Evolutionary conservation across 116 monocot species (phyloP).

Genomic region (Dioscorea cayenensis): DNA sequence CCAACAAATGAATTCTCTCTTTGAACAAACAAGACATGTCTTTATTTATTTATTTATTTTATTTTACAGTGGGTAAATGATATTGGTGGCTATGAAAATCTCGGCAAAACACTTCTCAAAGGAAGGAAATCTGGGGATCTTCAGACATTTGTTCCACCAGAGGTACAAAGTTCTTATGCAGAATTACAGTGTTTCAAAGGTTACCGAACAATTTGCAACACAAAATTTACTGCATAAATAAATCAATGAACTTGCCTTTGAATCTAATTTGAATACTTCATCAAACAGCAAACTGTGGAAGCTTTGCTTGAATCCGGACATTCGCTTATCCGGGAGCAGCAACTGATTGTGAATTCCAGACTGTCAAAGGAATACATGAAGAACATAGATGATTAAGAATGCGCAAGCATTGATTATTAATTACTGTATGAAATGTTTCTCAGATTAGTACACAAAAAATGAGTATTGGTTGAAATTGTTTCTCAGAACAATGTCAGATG

Average conservation of each 20-base stretch:
- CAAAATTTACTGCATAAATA: no score
- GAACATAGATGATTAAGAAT: slow-evolving; percentile 50
- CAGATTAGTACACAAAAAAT: no score
- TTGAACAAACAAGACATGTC: neutral
- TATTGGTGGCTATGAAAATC: slow-evolving; percentile 71
- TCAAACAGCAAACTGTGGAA: slow-evolving; percentile 57
- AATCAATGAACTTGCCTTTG: neutral
- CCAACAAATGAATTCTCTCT: neutral
- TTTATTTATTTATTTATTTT: slow-evolving; percentile 3
- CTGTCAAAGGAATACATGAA: slow-evolving; percentile 86
- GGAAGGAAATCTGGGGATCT: slow-evolving; percentile 53
- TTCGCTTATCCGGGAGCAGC: slow-evolving; percentile 69
- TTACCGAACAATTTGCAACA: no score
- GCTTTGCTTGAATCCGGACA: slow-evolving; percentile 63
- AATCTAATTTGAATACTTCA: neutral
- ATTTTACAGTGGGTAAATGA: slow-evolving; percentile 72
- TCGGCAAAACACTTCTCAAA: slow-evolving; percentile 59
- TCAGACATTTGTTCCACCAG: slow-evolving; percentile 76
- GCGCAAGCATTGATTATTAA: no score
- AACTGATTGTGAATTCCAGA: slow-evolving; percentile 56
- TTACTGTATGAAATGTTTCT: no score
- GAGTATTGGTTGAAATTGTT: no score
- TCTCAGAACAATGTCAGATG: no score
- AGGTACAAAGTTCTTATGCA: slow-evolving; percentile 32
- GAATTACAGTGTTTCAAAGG: no score